Evolutionary conservation across 192 early-diverging fungal species (phyloP).

Genomic region (Spinellus fusiger): DNA sequence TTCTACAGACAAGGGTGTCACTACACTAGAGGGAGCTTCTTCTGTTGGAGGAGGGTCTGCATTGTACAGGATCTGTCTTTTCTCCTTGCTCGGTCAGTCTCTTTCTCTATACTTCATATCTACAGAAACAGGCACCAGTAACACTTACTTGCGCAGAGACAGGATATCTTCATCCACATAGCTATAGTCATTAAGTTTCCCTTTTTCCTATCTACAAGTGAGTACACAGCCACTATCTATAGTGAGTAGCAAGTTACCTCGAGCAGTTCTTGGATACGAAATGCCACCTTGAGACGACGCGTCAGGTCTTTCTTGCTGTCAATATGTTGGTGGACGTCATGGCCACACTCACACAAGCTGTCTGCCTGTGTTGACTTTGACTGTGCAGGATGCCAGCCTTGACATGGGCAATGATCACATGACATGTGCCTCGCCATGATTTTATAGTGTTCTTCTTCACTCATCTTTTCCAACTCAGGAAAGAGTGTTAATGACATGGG

Average conservation of each 20-base stretch:
- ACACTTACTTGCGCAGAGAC: conserved; percentile 9
- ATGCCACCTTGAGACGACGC: conserved; percentile 40
- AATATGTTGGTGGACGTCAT: conserved; percentile 39
- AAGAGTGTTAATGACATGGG: conserved; percentile 5
- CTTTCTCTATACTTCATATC: not conserved
- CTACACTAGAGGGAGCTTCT: not conserved
- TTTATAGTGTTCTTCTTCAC: conserved; percentile 1
- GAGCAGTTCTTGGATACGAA: conserved; percentile 41
- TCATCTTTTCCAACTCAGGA: conserved; percentile 6
- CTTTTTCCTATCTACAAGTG: conserved; percentile 7
- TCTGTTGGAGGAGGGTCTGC: not conserved
- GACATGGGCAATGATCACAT: conserved; percentile 41
- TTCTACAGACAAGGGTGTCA: not conserved
- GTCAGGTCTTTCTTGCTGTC: conserved; percentile 40
- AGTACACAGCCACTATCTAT: not conserved
- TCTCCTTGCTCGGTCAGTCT: not conserved
- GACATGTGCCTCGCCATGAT: conserved; percentile 34
- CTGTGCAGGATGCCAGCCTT: conserved; percentile 37
- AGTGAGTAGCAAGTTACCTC: conserved; percentile 25
- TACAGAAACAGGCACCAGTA: too few relatives aligned
- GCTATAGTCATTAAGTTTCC: conserved; percentile 6
- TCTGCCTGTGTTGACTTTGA: conserved; percentile 12
- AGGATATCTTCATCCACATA: conserved; percentile 10
- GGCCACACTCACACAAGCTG: conserved; percentile 37
- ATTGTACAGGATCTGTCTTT: conserved; percentile 8